Percentiles rank a stretch among this genome's conserved stretches.
Evolutionary conservation across 768 basidiomycete genomes (phyloP).

Genomic region (Pluteus cervinus): DNA sequence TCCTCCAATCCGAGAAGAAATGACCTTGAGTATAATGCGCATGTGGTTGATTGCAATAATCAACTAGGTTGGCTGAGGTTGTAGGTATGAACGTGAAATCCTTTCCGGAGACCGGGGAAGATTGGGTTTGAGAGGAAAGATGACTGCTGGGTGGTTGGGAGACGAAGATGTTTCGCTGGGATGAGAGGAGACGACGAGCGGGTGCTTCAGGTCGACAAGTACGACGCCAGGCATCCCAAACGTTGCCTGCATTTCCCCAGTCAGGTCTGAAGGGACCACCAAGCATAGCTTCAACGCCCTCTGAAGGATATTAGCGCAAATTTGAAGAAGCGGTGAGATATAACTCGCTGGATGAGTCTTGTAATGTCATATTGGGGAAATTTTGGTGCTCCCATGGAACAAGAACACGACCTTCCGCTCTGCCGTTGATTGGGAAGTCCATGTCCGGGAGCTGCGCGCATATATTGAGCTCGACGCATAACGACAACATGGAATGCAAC

Average conservation of each 20-base stretch:
- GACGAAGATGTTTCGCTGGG: slow-evolving; percentile 50
- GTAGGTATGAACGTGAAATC: slow-evolving; percentile 60
- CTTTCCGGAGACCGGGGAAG: slow-evolving; percentile 27
- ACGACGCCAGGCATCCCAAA: slow-evolving; percentile 95
- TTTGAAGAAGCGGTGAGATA: background rate
- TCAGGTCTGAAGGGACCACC: slow-evolving; percentile 68
- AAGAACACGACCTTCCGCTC: slow-evolving; percentile 89
- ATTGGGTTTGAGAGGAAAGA: too few species aligned
- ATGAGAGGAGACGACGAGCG: slow-evolving; percentile 79
- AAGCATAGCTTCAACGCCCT: slow-evolving; percentile 50
- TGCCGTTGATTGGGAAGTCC: slow-evolving; percentile 91
- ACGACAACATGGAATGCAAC: slow-evolving; percentile 11
- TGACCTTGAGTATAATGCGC: slow-evolving; percentile 87
- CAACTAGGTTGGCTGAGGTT: slow-evolving; percentile 59
- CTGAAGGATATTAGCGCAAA: slow-evolving; percentile 23
- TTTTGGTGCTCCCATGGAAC: slow-evolving; percentile 87
- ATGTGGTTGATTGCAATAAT: slow-evolving; percentile 80
- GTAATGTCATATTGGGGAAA: slow-evolving; percentile 62
- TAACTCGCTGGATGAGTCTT: slow-evolving; percentile 35
- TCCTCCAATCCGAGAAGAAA: slow-evolving; percentile 96
- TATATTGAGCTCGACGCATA: background rate
- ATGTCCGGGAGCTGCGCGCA: slow-evolving; percentile 80
- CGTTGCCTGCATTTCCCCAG: slow-evolving; percentile 77
- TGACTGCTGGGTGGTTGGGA: too few species aligned
- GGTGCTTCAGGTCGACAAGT: slow-evolving; percentile 76